These are phyloP conservation scores for Vitis labrusca DNA, from an alignment of 164 flowering plant species.

Conservation along the genomic window DNA sequence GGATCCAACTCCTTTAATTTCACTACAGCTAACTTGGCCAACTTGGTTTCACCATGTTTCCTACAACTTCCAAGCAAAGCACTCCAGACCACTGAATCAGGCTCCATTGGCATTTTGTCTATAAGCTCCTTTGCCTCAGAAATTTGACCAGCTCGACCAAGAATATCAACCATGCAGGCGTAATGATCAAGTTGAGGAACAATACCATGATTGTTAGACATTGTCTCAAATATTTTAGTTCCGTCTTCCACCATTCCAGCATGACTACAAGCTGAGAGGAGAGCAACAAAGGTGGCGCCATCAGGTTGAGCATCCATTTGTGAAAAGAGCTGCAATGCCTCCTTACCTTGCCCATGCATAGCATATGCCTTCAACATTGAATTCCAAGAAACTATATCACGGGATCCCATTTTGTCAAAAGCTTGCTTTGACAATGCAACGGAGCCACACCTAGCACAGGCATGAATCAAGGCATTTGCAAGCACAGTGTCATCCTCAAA, in stretches of 20 bases:
- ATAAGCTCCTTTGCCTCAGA: constrained; percentile 56
- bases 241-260: constrained; percentile 71
- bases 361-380: constrained; percentile 78
- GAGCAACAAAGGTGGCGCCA: constrained; percentile 65
- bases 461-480: constrained; percentile 65
- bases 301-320: constrained; percentile 60
- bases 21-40: constrained; percentile 53
- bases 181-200: constrained; percentile 70
- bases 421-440: constrained; percentile 44
- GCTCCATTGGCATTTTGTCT: constrained; percentile 56
- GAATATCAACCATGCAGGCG: constrained; percentile 78
- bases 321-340: constrained; percentile 49
- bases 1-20: constrained; percentile 67
- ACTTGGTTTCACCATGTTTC: constrained; percentile 53
- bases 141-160: constrained; percentile 64
- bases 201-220: constrained; percentile 43
- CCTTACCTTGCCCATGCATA: constrained; percentile 61
- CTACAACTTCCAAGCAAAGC: constrained; percentile 72
- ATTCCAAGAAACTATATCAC: constrained; percentile 73
- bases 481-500: constrained; percentile 48
- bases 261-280: constrained; percentile 82
- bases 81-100: constrained; percentile 81
- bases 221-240: constrained; percentile 44
- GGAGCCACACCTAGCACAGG: constrained; percentile 75
- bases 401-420: constrained; percentile 42